These are phyloP conservation scores for Hortiboletus flavorubellus DNA, from an alignment of 768 basidiomycete species.

Conservation along the genomic window DNA sequence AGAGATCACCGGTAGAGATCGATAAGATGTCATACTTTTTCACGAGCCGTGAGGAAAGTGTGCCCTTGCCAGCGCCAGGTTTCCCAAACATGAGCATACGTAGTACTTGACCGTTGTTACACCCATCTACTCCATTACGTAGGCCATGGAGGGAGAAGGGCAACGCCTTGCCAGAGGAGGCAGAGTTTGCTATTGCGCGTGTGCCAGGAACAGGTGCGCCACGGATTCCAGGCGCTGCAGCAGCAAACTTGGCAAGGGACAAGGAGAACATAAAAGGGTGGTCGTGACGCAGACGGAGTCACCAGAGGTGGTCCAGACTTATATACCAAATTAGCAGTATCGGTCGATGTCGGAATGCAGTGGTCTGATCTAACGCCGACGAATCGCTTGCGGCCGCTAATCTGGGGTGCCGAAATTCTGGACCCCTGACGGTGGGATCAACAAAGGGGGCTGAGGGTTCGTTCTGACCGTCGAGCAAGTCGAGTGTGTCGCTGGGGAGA, in stretches of 20 bases:
- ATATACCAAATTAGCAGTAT: constrained; percentile 18
- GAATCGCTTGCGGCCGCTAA: constrained; percentile 1
- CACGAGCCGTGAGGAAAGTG: constrained; percentile 69
- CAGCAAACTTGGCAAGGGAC: constrained; percentile 13
- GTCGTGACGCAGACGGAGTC: background rate
- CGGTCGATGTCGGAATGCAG: constrained; percentile 12
- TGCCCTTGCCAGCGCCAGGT: constrained; percentile 81
- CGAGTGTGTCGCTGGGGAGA: background rate
- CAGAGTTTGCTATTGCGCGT: constrained; percentile 31
- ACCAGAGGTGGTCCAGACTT: constrained; percentile 2
- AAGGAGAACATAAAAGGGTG: constrained; percentile 17
- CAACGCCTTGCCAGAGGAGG: constrained; percentile 38
- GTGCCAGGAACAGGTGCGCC: constrained; percentile 9
- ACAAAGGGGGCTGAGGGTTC: background rate
- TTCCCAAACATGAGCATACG: constrained; percentile 60
- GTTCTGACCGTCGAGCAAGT: constrained; percentile 1
- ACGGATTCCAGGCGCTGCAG: constrained; percentile 9
- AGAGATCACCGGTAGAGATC: constrained; percentile 80
- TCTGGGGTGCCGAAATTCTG: background rate
- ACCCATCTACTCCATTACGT: constrained; percentile 28
- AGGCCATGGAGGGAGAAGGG: constrained; percentile 50
- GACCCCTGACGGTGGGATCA: background rate
- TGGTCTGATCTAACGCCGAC: constrained; percentile 7
- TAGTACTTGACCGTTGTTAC: constrained; percentile 27
- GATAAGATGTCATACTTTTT: constrained; percentile 77